Conservation (phyloP, 2,329 filamentous ascomycete species). For the Ceratocystiopsis brevicomis region DNA sequence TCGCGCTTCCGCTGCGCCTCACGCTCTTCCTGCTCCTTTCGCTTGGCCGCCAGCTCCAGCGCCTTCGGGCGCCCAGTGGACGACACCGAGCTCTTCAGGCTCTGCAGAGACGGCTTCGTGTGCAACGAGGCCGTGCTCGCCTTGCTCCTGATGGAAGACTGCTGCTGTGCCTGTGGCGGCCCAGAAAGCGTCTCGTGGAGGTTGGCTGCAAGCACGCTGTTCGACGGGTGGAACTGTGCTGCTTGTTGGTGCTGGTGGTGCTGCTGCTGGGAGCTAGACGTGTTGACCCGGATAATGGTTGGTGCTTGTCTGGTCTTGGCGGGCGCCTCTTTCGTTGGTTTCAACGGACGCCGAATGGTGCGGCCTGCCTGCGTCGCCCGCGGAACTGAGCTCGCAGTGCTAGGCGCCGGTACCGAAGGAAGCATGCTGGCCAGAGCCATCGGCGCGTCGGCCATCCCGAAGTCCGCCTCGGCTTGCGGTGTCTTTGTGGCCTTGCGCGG, state of each 20-base stretch:
- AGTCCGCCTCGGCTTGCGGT: constrained; percentile 22
- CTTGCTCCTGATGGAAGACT: constrained; percentile 35
- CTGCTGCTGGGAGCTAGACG: constrained; percentile 38
- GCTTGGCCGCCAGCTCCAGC: constrained; percentile 56
- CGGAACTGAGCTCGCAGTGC: no score
- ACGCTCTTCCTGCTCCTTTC: constrained; percentile 70
- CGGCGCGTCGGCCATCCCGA: constrained; percentile 36
- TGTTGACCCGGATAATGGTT: constrained; percentile 54
- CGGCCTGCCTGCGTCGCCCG: constrained; percentile 27
- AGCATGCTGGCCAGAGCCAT: constrained; percentile 26
- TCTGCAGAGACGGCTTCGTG: constrained; percentile 34
- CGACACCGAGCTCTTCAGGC: constrained; percentile 46
- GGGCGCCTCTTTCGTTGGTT: constrained; percentile 39
- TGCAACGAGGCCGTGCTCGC: constrained; percentile 48
- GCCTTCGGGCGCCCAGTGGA: constrained; percentile 49
- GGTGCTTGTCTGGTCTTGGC: constrained; percentile 46
- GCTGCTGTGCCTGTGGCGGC: constrained; percentile 18
- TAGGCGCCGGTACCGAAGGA: constrained; percentile 23
- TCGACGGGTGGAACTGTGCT: constrained; percentile 39
- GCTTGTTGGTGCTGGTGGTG: constrained; percentile 14
- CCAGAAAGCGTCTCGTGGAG: constrained; percentile 33
- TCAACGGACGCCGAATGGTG: constrained; percentile 39
- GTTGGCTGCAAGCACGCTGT: constrained; percentile 35
- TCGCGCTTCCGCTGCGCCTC: constrained; percentile 64
- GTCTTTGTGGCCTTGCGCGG: constrained; percentile 29